phyloP scores from a whole-genome alignment of 2,329 filamentous ascomycete species.

The Fusarium sp. region DNA sequence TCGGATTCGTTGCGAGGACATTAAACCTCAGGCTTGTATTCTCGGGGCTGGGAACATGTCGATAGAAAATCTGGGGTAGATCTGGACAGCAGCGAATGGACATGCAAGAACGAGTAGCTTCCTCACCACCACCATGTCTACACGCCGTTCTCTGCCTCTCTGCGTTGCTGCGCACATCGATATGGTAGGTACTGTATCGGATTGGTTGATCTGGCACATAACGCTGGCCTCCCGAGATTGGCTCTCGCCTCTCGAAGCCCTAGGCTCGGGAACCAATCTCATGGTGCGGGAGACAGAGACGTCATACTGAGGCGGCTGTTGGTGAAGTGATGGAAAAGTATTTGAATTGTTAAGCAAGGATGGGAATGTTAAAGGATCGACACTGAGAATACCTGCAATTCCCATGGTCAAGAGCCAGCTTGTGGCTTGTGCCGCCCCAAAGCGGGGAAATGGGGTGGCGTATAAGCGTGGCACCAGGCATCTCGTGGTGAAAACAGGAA shows the following conservation, averaged over 20 bases:
- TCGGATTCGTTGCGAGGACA: constrained; percentile 22
- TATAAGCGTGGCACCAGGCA: constrained; percentile 9
- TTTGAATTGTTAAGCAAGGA: constrained; percentile 6
- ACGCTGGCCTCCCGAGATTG: constrained; percentile 10
- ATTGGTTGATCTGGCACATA: constrained; percentile 3
- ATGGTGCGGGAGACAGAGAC: constrained; percentile 8
- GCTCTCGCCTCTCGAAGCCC: constrained; percentile 2
- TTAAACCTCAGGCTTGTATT: constrained; percentile 20
- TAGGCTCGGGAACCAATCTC: constrained; percentile 15
- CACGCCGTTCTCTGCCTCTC: neutral
- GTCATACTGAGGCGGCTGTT: constrained; percentile 22
- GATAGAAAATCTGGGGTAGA: constrained; percentile 26
- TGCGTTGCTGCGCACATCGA: constrained; percentile 6
- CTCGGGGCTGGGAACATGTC: neutral
- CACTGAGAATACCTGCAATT: constrained; percentile 17
- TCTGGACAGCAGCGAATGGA: constrained; percentile 23
- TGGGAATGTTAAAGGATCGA: constrained; percentile 31
- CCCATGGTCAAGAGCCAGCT: constrained; percentile 1
- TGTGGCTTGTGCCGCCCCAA: constrained; percentile 22
- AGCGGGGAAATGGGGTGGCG: constrained; percentile 8
- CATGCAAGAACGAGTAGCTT: neutral
- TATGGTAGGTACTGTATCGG: constrained; percentile 11
- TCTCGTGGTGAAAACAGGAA: neutral
- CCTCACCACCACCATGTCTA: neutral
- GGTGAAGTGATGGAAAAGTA: neutral